These are phyloP conservation scores for Primulina huaijiensis DNA, from an alignment of 257 asterid species.

Conservation along the genomic window DNA sequence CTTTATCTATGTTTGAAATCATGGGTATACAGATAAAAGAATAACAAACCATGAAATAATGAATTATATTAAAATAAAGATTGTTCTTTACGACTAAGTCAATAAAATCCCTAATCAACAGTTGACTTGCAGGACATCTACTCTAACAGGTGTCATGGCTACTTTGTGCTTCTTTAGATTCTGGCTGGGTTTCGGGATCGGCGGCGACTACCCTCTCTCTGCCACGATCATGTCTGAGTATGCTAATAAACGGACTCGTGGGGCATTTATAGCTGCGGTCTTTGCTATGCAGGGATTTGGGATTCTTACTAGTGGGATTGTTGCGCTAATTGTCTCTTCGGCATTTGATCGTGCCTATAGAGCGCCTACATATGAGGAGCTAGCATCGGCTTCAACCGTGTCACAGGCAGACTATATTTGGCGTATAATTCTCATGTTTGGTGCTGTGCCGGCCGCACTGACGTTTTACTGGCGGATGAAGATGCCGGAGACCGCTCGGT, in stretches of 20 bases:
- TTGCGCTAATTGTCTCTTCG: slow-evolving; percentile 37
- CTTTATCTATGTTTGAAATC: too few species aligned
- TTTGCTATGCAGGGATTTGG: slow-evolving; percentile 80
- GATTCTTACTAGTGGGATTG: slow-evolving; percentile 46
- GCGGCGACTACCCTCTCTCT: slow-evolving; percentile 75
- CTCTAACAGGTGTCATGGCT: slow-evolving; percentile 55
- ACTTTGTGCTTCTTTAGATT: slow-evolving; percentile 69
- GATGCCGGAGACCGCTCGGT: slow-evolving; percentile 82
- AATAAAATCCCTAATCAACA: too few species aligned
- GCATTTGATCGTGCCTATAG: slow-evolving; percentile 34
- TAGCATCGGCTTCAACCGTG: slow-evolving; percentile 39
- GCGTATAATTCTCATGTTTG: slow-evolving; percentile 65
- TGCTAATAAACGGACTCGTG: slow-evolving; percentile 61
- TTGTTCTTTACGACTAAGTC: too few species aligned
- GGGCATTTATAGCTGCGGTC: slow-evolving; percentile 66
- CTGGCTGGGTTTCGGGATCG: slow-evolving; percentile 72
- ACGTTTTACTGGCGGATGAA: slow-evolving; percentile 80
- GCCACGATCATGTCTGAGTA: slow-evolving; percentile 76
- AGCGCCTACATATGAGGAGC: slow-evolving; percentile 31
- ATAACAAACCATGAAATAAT: too few species aligned
- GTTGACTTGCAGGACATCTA: too few species aligned
- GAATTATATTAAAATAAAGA: too few species aligned
- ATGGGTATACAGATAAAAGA: too few species aligned
- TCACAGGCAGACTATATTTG: slow-evolving; percentile 60
- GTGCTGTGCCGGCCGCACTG: slow-evolving; percentile 59